Conservation (phyloP, 495 filamentous ascomycete genomes). For the Aspergillus carlsbadensis region DNA sequence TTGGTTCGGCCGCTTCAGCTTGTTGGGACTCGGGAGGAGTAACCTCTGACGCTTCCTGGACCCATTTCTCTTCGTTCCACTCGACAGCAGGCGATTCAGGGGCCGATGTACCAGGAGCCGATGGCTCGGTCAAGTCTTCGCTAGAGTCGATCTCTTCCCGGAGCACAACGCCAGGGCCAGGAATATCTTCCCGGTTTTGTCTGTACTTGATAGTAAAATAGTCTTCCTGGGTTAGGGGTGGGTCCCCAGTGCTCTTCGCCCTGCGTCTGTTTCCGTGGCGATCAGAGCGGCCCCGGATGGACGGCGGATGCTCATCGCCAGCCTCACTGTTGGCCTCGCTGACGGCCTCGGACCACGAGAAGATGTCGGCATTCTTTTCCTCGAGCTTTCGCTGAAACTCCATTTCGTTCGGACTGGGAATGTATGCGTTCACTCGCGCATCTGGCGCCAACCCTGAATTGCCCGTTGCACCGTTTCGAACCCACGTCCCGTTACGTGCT, state of each 20-base stretch:
- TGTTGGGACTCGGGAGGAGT: constrained; percentile 20
- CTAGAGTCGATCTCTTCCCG: constrained; percentile 47
- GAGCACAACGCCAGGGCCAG: constrained; percentile 46
- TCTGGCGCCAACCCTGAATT: constrained; percentile 42
- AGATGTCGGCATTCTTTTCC: constrained; percentile 47
- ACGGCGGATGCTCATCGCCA: constrained; percentile 30
- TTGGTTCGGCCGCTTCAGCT: constrained; percentile 23
- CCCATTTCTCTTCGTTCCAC: constrained; percentile 29
- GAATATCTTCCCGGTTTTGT: constrained; percentile 29
- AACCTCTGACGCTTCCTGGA: constrained; percentile 27
- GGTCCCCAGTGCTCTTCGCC: constrained; percentile 49
- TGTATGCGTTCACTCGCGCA: constrained; percentile 36
- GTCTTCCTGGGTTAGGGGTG: constrained; percentile 37
- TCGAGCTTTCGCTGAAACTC: constrained; percentile 36
- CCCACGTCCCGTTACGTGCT: constrained; percentile 34
- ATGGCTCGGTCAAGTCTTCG: constrained; percentile 34
- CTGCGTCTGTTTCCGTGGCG: constrained; percentile 31
- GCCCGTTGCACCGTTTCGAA: constrained; percentile 28
- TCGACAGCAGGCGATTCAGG: not conserved
- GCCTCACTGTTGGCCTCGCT: constrained; percentile 43
- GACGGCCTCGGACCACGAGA: constrained; percentile 42
- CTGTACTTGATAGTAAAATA: constrained; percentile 36
- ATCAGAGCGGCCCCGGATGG: constrained; percentile 20
- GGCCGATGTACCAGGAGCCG: constrained; percentile 16
- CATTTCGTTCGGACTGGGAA: constrained; percentile 47